These are phyloP conservation scores for Yamadazyma dushanensis DNA, from an alignment of 1,139 yeast genomes.

Conservation along the genomic window DNA sequence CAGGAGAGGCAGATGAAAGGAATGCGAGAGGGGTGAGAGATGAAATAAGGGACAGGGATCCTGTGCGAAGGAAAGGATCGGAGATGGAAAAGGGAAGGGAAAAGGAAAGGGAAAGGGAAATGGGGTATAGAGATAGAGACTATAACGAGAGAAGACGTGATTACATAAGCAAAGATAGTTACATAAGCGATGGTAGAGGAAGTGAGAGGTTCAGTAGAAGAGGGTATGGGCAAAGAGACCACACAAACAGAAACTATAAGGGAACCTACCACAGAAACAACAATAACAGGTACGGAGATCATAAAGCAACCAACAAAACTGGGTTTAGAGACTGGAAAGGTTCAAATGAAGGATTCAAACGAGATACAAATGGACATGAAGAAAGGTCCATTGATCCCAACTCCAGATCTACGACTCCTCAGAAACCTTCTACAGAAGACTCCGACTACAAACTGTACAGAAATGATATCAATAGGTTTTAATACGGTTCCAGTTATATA, in stretches of 20 bases:
- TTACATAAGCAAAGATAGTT: too few species aligned
- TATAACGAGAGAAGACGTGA: too few species aligned
- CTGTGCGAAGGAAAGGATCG: background rate
- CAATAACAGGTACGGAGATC: background rate
- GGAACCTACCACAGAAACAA: background rate
- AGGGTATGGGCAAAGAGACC: background rate
- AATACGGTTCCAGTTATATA: background rate
- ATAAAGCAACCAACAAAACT: too few species aligned
- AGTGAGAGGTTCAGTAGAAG: too few species aligned
- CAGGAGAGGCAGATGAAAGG: slow-evolving; percentile 9
- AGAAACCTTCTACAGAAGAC: background rate
- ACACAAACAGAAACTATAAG: background rate
- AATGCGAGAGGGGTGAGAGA: background rate
- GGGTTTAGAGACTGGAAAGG: too few species aligned
- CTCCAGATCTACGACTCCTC: too few species aligned
- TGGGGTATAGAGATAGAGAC: background rate
- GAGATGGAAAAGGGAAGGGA: background rate
- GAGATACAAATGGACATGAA: too few species aligned
- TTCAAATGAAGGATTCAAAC: too few species aligned
- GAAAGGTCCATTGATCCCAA: too few species aligned
- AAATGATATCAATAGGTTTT: slow-evolving; percentile 5
- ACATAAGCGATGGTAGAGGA: too few species aligned
- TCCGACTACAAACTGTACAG: slow-evolving; percentile 3
- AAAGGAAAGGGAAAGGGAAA: background rate
- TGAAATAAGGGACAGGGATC: background rate